These are phyloP conservation scores for Euphorbia pulcherrima DNA, from an alignment of 345 rosid species.

Conservation along the genomic window DNA sequence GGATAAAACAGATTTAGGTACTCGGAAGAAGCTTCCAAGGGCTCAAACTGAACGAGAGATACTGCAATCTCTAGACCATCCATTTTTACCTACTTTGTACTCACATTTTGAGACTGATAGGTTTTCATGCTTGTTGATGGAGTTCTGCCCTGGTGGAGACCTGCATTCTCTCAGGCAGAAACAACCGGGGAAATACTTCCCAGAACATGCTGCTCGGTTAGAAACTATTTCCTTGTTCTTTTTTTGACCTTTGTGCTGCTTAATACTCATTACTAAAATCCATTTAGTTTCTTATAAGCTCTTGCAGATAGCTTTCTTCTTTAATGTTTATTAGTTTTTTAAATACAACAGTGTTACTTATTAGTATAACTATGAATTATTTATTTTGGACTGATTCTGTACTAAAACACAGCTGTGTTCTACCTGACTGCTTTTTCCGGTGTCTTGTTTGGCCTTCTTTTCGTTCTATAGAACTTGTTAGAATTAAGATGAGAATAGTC, in stretches of 20 bases:
- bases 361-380: neutral
- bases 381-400: neutral
- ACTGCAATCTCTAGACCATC: conserved; percentile 82
- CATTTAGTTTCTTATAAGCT: neutral
- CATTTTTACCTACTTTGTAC: conserved; percentile 81
- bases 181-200: conserved; percentile 79
- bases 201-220: conserved; percentile 88
- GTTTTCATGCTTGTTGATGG: conserved; percentile 85
- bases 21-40: conserved; percentile 84
- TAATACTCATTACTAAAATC: neutral
- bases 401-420: neutral
- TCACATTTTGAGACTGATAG: conserved; percentile 80
- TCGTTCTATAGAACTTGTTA: neutral
- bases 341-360: too few species aligned
- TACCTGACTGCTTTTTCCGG: neutral
- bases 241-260: neutral
- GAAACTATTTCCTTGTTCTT: conserved; percentile 9
- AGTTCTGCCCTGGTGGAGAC: conserved; percentile 97
- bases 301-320: neutral
- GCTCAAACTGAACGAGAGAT: conserved; percentile 90
- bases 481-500: neutral
- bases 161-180: conserved; percentile 74
- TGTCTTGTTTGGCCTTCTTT: neutral
- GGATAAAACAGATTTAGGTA: conserved; percentile 64
- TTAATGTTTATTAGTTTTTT: neutral